Evolutionary conservation across 768 basidiomycete genomes (phyloP).

Genomic region (Amyloporia xantha): DNA sequence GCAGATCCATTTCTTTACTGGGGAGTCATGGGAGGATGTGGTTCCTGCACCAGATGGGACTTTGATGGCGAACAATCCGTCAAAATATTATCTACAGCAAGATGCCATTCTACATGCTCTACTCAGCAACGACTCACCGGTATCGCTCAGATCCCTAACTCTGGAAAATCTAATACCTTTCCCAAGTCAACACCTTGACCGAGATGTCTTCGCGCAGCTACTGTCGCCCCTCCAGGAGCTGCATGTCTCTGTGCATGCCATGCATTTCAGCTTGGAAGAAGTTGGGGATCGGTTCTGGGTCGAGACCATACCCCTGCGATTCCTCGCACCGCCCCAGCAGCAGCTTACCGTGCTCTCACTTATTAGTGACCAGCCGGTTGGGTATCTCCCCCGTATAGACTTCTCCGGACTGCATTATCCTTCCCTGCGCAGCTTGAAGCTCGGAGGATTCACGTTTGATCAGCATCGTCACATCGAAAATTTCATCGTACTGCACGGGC

Average conservation of each 20-base stretch:
- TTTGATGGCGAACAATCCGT: too few relatives aligned
- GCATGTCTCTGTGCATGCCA: conserved; percentile 6
- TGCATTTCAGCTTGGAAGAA: conserved; percentile 5
- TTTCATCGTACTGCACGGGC: conserved; percentile 13
- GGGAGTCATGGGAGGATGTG: neutral
- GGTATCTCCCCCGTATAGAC: conserved; percentile 10
- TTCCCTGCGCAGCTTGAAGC: conserved; percentile 7
- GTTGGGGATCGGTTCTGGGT: conserved; percentile 14
- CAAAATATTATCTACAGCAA: too few relatives aligned
- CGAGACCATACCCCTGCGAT: conserved; percentile 10
- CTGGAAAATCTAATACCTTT: conserved; percentile 13
- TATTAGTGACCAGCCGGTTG: conserved; percentile 15
- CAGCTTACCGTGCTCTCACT: conserved; percentile 13
- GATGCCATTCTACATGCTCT: conserved; percentile 7
- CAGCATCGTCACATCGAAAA: too few relatives aligned
- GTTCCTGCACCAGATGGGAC: neutral
- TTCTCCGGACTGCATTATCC: conserved; percentile 15
- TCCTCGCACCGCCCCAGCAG: conserved; percentile 12
- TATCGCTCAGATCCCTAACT: conserved; percentile 5
- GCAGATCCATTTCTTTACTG: neutral
- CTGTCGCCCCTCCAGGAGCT: conserved; percentile 5
- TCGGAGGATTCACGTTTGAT: conserved; percentile 13
- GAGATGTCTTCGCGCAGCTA: conserved; percentile 2
- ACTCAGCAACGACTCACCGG: neutral
- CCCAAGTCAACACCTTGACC: conserved; percentile 7